These are phyloP conservation scores for Hypoxylon lienhwacheense DNA, from an alignment of 495 filamentous ascomycete genomes.

Conservation along the genomic window DNA sequence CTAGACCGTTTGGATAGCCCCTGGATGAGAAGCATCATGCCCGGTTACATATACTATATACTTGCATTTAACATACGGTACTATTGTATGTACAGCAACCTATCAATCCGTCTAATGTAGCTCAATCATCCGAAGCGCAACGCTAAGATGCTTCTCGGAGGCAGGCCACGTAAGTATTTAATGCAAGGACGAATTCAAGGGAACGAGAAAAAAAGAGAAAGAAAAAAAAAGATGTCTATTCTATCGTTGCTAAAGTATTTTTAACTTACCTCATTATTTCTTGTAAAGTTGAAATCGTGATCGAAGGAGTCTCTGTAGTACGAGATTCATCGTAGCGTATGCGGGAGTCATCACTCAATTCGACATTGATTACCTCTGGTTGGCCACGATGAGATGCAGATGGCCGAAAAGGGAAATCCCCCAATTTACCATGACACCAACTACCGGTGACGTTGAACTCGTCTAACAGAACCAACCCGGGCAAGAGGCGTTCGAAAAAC, in stretches of 20 bases:
- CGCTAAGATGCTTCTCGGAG: conserved; percentile 13
- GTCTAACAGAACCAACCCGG: conserved; percentile 12
- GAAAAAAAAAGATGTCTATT: too few relatives aligned
- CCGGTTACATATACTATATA: too few relatives aligned
- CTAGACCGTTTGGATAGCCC: conserved; percentile 7
- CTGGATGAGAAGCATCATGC: not conserved
- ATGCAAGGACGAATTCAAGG: conserved; percentile 2
- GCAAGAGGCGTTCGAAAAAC: conserved; percentile 15
- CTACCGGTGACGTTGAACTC: conserved; percentile 26
- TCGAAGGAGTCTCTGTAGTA: conserved; percentile 19
- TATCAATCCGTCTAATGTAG: too few relatives aligned
- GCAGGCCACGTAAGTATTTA: conserved; percentile 9
- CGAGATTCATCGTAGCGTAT: conserved; percentile 23
- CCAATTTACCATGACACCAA: conserved; percentile 30
- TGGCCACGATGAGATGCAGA: conserved; percentile 37
- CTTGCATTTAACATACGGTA: too few relatives aligned
- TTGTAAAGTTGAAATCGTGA: conserved; percentile 22
- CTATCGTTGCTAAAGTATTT: not conserved
- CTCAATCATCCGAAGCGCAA: too few relatives aligned
- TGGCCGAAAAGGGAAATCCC: conserved; percentile 37
- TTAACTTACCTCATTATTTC: conserved; percentile 15
- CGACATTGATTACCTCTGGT: conserved; percentile 33
- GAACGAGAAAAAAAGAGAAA: too few relatives aligned
- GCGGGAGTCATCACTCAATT: conserved; percentile 28
- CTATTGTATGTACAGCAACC: too few relatives aligned